phyloP scores from a whole-genome alignment of 2,329 filamentous ascomycete genomes.

The Corniculantispora saksenae region DNA sequence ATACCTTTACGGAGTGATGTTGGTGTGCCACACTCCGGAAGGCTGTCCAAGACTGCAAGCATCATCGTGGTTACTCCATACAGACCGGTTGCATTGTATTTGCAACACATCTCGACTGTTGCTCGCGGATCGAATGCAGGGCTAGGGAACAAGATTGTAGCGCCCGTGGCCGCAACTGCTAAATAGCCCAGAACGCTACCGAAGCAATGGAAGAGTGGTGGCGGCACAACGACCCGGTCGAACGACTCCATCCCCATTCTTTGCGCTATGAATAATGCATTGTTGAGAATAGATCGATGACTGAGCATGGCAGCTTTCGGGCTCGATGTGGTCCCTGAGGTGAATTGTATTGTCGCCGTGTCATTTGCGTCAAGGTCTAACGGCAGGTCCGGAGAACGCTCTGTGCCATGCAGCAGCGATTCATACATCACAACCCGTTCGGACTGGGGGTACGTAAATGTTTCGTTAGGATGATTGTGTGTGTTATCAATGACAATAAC shows the following conservation, averaged over 20 bases:
- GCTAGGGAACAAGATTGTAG: slow-evolving; percentile 79
- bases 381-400: too few relatives aligned
- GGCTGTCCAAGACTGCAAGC: slow-evolving; percentile 77
- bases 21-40: slow-evolving; percentile 50
- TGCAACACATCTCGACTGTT: slow-evolving; percentile 59
- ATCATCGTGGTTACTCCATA: slow-evolving; percentile 97
- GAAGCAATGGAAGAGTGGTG: slow-evolving; percentile 88
- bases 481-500: too few relatives aligned
- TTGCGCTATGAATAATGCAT: slow-evolving; percentile 79
- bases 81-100: slow-evolving; percentile 61
- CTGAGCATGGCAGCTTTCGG: slow-evolving; percentile 91
- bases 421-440: too few relatives aligned
- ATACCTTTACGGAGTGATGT: slow-evolving; percentile 82
- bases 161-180: slow-evolving; percentile 81
- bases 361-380: slow-evolving; percentile 60
- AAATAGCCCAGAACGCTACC: slow-evolving; percentile 92
- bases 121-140: slow-evolving; percentile 84
- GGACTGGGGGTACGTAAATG: too few relatives aligned
- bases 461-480: too few relatives aligned
- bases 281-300: slow-evolving; percentile 88
- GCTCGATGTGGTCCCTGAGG: slow-evolving; percentile 85
- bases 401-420: too few relatives aligned
- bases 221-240: slow-evolving; percentile 82
- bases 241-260: slow-evolving; percentile 76
- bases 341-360: slow-evolving; percentile 96